Conservation (phyloP, 2,329 filamentous ascomycete species). For the Talaromyces sp. region DNA sequence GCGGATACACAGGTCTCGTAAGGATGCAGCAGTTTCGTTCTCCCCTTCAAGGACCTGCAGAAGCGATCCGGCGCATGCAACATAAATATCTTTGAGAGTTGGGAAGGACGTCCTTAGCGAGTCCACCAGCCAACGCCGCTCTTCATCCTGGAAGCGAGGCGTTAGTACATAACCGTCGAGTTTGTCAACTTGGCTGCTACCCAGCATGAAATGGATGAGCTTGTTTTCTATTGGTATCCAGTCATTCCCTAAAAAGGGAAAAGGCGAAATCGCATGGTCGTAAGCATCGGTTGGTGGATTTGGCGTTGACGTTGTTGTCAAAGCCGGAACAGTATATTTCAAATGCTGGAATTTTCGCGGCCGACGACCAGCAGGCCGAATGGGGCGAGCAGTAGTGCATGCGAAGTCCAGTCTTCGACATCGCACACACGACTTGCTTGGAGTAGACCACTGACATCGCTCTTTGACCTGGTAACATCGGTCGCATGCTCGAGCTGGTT, state of each 20-base stretch:
- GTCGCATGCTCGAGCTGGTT: constrained; percentile 1
- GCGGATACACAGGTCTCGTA: background rate
- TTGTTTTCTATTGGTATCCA: constrained; percentile 3
- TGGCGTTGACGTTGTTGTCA: background rate
- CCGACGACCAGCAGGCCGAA: constrained; percentile 5
- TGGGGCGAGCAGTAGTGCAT: constrained; percentile 3
- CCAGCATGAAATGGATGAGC: constrained; percentile 6
- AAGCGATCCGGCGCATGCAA: constrained; percentile 9
- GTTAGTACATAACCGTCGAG: constrained; percentile 5
- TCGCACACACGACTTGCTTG: background rate
- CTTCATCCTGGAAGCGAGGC: constrained; percentile 6
- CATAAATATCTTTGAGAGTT: constrained; percentile 7
- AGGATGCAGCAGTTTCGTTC: background rate
- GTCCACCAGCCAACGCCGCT: constrained; percentile 1
- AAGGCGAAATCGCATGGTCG: background rate
- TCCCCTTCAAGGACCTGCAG: constrained; percentile 2
- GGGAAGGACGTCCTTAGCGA: background rate
- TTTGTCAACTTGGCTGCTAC: background rate
- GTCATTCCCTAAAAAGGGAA: background rate
- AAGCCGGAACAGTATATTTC: constrained; percentile 5
- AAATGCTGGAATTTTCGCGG: background rate
- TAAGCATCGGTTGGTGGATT: background rate
- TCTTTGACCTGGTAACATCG: constrained; percentile 10
- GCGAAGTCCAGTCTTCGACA: constrained; percentile 2
- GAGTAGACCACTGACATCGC: constrained; percentile 5